These are phyloP conservation scores for Lentinus tigrinus DNA, from an alignment of 768 basidiomycete species.

Conservation along the genomic window DNA sequence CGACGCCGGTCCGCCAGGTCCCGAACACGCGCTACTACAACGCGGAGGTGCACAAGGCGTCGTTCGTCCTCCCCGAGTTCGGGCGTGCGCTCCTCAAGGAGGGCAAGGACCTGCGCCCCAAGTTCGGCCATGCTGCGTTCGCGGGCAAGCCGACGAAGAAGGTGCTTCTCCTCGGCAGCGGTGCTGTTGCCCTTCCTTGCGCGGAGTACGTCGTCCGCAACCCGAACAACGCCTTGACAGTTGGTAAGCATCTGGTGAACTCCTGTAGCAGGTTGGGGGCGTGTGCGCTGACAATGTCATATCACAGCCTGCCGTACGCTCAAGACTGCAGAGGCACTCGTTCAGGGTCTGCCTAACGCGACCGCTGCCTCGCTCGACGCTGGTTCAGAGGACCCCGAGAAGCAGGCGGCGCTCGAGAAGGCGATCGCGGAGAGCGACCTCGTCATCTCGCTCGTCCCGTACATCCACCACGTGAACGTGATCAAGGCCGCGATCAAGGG, in stretches of 20 bases:
- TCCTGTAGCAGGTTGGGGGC: background rate
- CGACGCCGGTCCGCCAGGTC: conserved; percentile 70
- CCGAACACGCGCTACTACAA: conserved; percentile 83
- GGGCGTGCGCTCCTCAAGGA: conserved; percentile 74
- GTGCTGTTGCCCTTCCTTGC: conserved; percentile 94
- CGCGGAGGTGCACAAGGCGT: conserved; percentile 69
- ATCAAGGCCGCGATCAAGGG: conserved; percentile 87
- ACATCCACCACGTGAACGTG: conserved; percentile 85
- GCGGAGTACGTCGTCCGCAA: conserved; percentile 89
- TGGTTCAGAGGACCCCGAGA: conserved; percentile 28
- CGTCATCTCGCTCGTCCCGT: conserved; percentile 95
- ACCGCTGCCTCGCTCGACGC: conserved; percentile 84
- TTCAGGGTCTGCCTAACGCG: conserved; percentile 64
- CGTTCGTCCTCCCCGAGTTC: conserved; percentile 95
- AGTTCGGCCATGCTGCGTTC: conserved; percentile 58
- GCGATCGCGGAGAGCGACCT: conserved; percentile 86
- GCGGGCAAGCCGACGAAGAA: conserved; percentile 57
- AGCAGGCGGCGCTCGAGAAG: conserved; percentile 69
- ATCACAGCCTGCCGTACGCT: conserved; percentile 83
- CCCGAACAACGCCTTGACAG: conserved; percentile 78
- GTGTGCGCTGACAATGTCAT: background rate
- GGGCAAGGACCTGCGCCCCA: conserved; percentile 65
- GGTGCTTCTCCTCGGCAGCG: conserved; percentile 89
- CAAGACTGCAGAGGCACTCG: conserved; percentile 67
- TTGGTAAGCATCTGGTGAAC: conserved; percentile 50